Evolutionary conservation across 768 basidiomycete species (phyloP).

Genomic region (Boletus pseudo-olivaceus): DNA sequence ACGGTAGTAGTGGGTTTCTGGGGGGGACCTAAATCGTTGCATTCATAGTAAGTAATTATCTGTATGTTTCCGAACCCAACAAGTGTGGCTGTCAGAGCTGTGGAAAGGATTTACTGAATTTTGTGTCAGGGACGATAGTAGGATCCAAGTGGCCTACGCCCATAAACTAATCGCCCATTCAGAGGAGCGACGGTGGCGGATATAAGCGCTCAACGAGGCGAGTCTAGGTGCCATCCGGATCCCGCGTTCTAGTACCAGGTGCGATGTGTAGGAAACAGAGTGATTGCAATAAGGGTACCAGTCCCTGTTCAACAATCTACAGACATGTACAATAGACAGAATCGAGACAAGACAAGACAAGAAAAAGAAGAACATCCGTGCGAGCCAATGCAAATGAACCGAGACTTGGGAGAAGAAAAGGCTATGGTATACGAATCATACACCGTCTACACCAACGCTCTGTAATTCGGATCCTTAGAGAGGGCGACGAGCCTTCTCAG

Average conservation of each 20-base stretch:
- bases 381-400: conserved; percentile 18
- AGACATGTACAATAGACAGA: conserved; percentile 12
- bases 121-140: no score
- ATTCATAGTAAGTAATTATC: no score
- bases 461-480: conserved; percentile 12
- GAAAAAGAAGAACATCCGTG: conserved; percentile 14
- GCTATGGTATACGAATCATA: conserved; percentile 3
- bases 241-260: not conserved
- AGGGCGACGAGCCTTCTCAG: conserved; percentile 27
- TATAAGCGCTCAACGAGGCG: not conserved
- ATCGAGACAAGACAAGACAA: conserved; percentile 8
- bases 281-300: conserved; percentile 18
- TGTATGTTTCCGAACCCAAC: no score
- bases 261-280: not conserved
- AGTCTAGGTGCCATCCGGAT: not conserved
- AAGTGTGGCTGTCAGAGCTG: no score
- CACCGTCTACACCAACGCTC: not conserved
- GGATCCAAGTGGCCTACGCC: no score
- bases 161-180: no score
- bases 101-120: no score
- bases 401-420: conserved; percentile 3
- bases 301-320: conserved; percentile 21
- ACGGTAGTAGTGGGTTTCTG: no score
- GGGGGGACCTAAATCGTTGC: no score
- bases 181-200: not conserved